A percentile compares a stretch with the other conserved stretches of the same genome.
Conservation (phyloP, 768 basidiomycete species). For the Sistotremastrum niveocremeum region DNA sequence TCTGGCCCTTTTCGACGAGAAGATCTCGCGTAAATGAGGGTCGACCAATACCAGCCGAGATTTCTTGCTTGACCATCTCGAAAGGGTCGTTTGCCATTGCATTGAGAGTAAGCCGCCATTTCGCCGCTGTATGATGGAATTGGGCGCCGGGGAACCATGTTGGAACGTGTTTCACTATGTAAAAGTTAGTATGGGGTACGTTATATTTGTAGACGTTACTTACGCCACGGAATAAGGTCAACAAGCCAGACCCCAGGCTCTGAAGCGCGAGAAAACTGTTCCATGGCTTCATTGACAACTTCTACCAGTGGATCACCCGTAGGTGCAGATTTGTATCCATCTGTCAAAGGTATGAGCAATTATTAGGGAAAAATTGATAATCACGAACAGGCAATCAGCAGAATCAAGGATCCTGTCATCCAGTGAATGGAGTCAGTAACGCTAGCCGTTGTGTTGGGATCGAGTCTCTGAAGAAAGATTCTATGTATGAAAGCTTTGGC, state of each 20-base stretch:
- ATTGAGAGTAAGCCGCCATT: slow-evolving; percentile 14
- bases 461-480: no score
- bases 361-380: no score
- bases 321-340: neutral
- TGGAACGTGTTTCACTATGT: slow-evolving; percentile 23
- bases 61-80: slow-evolving; percentile 29
- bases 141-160: slow-evolving; percentile 27
- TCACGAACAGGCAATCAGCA: no score
- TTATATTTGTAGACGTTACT: neutral
- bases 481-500: no score
- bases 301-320: slow-evolving; percentile 13
- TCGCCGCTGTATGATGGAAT: slow-evolving; percentile 20
- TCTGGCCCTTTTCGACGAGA: slow-evolving; percentile 7
- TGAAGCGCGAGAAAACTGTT: slow-evolving; percentile 11
- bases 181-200: neutral
- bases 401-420: no score
- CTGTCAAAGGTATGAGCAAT: no score
- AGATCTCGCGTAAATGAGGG: neutral
- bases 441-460: no score
- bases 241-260: slow-evolving; percentile 27
- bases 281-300: slow-evolving; percentile 13
- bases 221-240: slow-evolving; percentile 21
- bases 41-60: slow-evolving; percentile 6
- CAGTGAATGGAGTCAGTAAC: no score
- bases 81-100: slow-evolving; percentile 21